Evolutionary conservation across 2,329 filamentous ascomycete species (phyloP).

Genomic region (Epichloe scottii): DNA sequence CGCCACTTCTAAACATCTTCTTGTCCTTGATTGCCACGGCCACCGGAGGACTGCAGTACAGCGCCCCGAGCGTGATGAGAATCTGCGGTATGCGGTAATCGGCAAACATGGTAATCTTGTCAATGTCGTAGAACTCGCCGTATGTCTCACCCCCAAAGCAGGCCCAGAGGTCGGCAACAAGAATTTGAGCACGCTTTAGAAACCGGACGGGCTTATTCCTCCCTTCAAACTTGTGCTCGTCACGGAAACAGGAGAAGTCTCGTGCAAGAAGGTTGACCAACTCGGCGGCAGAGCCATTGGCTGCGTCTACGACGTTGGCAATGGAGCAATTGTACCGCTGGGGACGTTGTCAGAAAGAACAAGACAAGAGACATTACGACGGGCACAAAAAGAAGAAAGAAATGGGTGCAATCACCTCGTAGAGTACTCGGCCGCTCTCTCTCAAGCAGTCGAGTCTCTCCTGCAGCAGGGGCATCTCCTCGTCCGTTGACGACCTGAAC

Average conservation of each 20-base stretch:
- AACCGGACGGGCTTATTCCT: constrained; percentile 60
- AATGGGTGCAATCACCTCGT: constrained; percentile 40
- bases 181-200: constrained; percentile 89
- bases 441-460: constrained; percentile 68
- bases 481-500: constrained; percentile 76
- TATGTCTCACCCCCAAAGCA: constrained; percentile 74
- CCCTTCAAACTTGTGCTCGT: constrained; percentile 64
- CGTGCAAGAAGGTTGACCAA: constrained; percentile 77
- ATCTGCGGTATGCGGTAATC: constrained; percentile 97
- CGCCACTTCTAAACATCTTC: constrained; percentile 56
- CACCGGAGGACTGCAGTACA: constrained; percentile 73
- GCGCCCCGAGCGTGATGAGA: constrained; percentile 66
- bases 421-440: constrained; percentile 70
- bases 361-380: neutral
- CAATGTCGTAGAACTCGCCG: constrained; percentile 78
- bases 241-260: constrained; percentile 76
- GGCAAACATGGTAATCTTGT: constrained; percentile 96
- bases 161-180: constrained; percentile 93
- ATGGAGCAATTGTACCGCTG: constrained; percentile 69
- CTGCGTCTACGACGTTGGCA: constrained; percentile 57
- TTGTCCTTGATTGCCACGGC: constrained; percentile 55
- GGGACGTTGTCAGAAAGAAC: neutral
- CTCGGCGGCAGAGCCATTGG: constrained; percentile 65
- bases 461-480: constrained; percentile 73
- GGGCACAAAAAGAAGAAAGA: neutral